phyloP scores from a whole-genome alignment of 2,329 filamentous ascomycete genomes.

The Pestalotiopsis sp. region DNA sequence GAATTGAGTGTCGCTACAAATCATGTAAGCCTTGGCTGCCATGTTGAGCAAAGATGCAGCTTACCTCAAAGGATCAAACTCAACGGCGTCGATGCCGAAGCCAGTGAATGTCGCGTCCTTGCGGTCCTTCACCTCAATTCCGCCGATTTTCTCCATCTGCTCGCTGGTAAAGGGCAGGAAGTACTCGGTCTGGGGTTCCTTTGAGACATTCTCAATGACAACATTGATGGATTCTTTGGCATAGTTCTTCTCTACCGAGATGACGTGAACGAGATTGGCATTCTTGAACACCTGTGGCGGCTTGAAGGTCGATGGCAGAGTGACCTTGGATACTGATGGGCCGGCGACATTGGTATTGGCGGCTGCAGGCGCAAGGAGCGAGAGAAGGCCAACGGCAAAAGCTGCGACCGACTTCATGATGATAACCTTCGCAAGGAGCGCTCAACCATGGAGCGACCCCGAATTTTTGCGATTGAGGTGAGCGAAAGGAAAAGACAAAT shows the following conservation, averaged over 20 bases:
- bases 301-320: conserved; percentile 70
- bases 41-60: conserved; percentile 20
- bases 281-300: conserved; percentile 94
- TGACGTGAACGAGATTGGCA: conserved; percentile 83
- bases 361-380: conserved; percentile 54
- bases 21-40: conserved; percentile 24
- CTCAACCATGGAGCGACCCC: conserved; percentile 34
- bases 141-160: conserved; percentile 77
- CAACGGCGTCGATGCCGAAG: conserved; percentile 72
- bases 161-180: conserved; percentile 83
- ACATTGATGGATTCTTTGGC: conserved; percentile 90
- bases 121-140: conserved; percentile 90
- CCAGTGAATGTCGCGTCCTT: conserved; percentile 70
- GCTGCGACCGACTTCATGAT: conserved; percentile 52
- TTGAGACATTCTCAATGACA: conserved; percentile 86
- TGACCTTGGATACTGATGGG: conserved; percentile 58
- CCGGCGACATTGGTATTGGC: conserved; percentile 32
- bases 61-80: conserved; percentile 63
- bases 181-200: conserved; percentile 83
- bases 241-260: conserved; percentile 93
- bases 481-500: conserved; percentile 17
- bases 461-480: conserved; percentile 11
- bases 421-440: conserved; percentile 26
- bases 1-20: conserved; percentile 71
- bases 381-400: conserved; percentile 60